Evolutionary conservation across 345 rosid species (phyloP), one percentile per base, ranked within the genome.

Genomic region (Eucalyptus victrix): DNA sequence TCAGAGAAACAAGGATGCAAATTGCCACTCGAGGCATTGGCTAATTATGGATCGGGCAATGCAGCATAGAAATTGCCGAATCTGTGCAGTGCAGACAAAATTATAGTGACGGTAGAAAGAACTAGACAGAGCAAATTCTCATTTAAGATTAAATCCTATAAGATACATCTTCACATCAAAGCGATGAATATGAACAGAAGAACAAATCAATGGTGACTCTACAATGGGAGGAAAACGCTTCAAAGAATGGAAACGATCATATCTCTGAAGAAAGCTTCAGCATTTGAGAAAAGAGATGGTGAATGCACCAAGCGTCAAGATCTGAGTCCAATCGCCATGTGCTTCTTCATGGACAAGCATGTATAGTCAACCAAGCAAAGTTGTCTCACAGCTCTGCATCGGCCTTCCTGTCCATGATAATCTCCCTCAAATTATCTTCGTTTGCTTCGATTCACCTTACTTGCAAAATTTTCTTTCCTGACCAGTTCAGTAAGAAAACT

Each of bases 401-500:
- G 15, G 42, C 89, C 47, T 76, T 58, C 45, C 58, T 42, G 34
- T 32, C 86, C 37, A 42, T 44, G 21, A 49, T 12, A 30, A 80
- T n/a, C 60, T 34, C 62, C 83, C 45, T 72, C 26, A 19, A 21
- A 28, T 28, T 16, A n/a, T n/a, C n/a, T n/a, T n/a, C n/a, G 12
- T 3, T 51, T 81, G 24, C 51, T 40, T 54, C n/a, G 11, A 49
- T 42, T 88, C 5, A 19, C 58, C 19, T 56, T 16, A 26, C 50
- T 37, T 1, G 49, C 76, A 24, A 30, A 47, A 37, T 51, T 88
- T 30, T 30, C 87, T 54, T 60, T 21, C 49, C 87, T 7, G 32
- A 49, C 23, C 45, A 76, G 50, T 44, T 95, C 94, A 97, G 91
- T 97, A 97, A 9, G 99, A 97, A 91, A 97, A 97, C 89, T 97